These are phyloP conservation scores for Crithidia expoeki DNA, from an alignment of 208 protist species.

Conservation along the genomic window DNA sequence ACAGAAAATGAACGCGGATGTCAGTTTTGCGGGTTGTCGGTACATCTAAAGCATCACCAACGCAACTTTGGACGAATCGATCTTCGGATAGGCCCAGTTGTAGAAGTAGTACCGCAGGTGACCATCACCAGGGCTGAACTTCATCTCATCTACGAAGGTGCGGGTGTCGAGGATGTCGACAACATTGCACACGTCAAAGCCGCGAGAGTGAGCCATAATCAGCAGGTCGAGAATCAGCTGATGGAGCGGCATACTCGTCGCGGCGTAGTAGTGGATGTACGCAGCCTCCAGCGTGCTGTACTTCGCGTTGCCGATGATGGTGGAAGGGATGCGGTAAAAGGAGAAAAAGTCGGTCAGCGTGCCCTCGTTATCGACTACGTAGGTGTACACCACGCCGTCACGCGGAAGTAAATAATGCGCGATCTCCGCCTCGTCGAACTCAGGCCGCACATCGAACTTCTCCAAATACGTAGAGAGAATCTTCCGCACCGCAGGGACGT, in stretches of 20 bases:
- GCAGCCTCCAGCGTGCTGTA: conserved; percentile 94
- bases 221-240: conserved; percentile 94
- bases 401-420: conserved; percentile 96
- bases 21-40: background rate
- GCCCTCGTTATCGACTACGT: conserved; percentile 91
- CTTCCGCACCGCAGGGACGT: conserved; percentile 71
- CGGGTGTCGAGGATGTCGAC: conserved; percentile 96
- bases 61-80: conserved; percentile 81
- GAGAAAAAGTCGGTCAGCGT: conserved; percentile 96
- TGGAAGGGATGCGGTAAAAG: conserved; percentile 98
- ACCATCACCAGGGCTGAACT: conserved; percentile 98
- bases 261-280: conserved; percentile 98
- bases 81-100: conserved; percentile 95
- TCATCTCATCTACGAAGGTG: conserved; percentile 92
- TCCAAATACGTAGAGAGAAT: conserved; percentile 88
- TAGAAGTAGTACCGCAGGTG: conserved; percentile 99
- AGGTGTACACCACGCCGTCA: conserved; percentile 94
- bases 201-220: conserved; percentile 81
- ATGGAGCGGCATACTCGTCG: conserved; percentile 75
- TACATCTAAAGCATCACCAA: conserved; percentile 92
- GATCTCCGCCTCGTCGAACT: conserved; percentile 95
- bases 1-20: too few species aligned
- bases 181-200: conserved; percentile 99
- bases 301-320: conserved; percentile 95
- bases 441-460: conserved; percentile 78